A percentile compares a stretch with the other conserved stretches of the same genome.
These are phyloP conservation scores for Paramecium biaurelia DNA, from an alignment of 73 alveolate species.

Conservation along the genomic window DNA sequence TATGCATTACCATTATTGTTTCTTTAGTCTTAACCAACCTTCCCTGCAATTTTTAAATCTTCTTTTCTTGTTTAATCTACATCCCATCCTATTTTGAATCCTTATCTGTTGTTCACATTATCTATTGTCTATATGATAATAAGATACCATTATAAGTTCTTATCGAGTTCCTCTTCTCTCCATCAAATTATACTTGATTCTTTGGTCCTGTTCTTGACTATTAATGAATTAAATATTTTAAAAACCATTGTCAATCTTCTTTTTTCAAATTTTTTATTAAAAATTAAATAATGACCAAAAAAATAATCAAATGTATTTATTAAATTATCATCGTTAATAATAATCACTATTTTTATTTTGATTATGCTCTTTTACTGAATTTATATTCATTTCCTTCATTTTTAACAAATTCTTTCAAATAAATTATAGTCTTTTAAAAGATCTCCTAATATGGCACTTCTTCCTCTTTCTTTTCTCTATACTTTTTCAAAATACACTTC, in stretches of 20 bases:
- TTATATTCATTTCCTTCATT: neutral
- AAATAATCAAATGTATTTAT: neutral
- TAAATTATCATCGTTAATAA: neutral
- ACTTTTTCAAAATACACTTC: neutral
- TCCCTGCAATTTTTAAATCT: slow-evolving; percentile 28
- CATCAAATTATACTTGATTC: slow-evolving; percentile 3
- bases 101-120: slow-evolving; percentile 29
- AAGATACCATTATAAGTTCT: slow-evolving; percentile 19
- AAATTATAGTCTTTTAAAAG: neutral
- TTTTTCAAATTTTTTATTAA: neutral
- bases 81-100: slow-evolving; percentile 52
- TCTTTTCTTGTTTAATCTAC: slow-evolving; percentile 29
- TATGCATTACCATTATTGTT: neutral
- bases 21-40: neutral
- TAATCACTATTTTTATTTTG: neutral
- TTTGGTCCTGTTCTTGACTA: slow-evolving; percentile 58
- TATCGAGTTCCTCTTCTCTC: slow-evolving; percentile 26
- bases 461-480: neutral
- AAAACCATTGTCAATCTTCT: slow-evolving; percentile 25
- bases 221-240: neutral
- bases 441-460: neutral
- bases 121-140: neutral
- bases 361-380: neutral
- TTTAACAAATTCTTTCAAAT: neutral
- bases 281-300: neutral